Percentiles rank a stretch among this genome's conserved stretches.
phyloP scores from a whole-genome alignment of 1,139 yeast species.

The Kodamaea alishanica region DNA sequence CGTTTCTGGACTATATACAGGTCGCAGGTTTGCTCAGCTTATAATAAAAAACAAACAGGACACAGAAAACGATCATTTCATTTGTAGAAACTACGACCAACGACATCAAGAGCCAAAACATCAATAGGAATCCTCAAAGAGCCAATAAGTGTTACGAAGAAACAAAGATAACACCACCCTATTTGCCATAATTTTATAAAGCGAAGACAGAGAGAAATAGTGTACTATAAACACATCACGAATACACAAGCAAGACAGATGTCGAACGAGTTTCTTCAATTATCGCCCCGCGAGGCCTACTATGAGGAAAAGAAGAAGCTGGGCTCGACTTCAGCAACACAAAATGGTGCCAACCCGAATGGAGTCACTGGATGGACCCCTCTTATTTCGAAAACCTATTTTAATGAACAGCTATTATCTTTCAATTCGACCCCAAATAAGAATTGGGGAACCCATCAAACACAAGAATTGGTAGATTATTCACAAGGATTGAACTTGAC shows the following conservation, averaged over 20 bases:
- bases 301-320: conserved; percentile 14
- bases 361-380: conserved; percentile 44
- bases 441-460: conserved; percentile 11
- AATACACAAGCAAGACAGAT: conserved; percentile 11
- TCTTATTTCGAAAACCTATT: conserved; percentile 37
- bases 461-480: conserved; percentile 24
- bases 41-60: neutral
- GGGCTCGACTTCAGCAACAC: conserved; percentile 11
- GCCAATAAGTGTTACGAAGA: neutral
- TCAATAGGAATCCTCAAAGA: neutral
- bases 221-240: neutral
- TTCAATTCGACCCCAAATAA: conserved; percentile 38
- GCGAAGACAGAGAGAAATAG: too few relatives aligned
- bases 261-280: conserved; percentile 33
- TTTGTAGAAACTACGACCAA: neutral
- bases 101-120: neutral
- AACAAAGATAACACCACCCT: too few relatives aligned
- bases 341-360: neutral
- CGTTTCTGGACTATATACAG: neutral
- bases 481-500: conserved; percentile 42
- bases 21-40: too few relatives aligned
- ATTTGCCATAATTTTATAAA: too few relatives aligned
- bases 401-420: conserved; percentile 33
- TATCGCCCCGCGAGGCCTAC: conserved; percentile 35
- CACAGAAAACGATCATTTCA: neutral